phyloP scores from a whole-genome alignment of 371 early-diverging fungal species.

The Sporodiniella umbellata region DNA sequence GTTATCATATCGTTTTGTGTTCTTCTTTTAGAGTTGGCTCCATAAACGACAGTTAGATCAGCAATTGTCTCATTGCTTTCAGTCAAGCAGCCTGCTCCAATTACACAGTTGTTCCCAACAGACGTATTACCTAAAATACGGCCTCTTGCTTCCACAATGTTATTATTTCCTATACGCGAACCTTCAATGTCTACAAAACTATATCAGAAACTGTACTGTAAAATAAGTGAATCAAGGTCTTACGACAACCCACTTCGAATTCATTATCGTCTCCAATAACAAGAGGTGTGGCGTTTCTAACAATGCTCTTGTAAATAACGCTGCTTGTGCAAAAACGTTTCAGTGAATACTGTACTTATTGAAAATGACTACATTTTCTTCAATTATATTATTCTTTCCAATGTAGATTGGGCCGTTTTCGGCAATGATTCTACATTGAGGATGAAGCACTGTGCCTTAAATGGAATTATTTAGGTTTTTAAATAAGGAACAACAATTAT shows the following conservation, averaged over 20 bases:
- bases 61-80: slow-evolving; percentile 59
- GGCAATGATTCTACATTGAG: slow-evolving; percentile 70
- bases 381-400: slow-evolving; percentile 72
- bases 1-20: slow-evolving; percentile 38
- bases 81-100: slow-evolving; percentile 70
- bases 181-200: slow-evolving; percentile 65
- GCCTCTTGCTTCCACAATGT: slow-evolving; percentile 69
- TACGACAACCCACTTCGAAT: slow-evolving; percentile 76
- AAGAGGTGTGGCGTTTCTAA: slow-evolving; percentile 46
- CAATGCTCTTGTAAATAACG: no score
- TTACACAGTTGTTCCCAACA: slow-evolving; percentile 71
- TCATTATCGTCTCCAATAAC: slow-evolving; percentile 76
- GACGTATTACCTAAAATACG: slow-evolving; percentile 56
- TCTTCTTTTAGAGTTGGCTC: slow-evolving; percentile 56
- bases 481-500: not conserved
- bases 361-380: slow-evolving; percentile 71
- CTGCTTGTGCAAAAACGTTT: no score
- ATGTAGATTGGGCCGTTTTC: slow-evolving; percentile 71
- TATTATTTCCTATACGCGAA: slow-evolving; percentile 61
- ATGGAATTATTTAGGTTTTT: no score
- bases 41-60: slow-evolving; percentile 69
- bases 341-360: slow-evolving; percentile 73
- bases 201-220: not conserved
- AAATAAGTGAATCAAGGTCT: slow-evolving; percentile 6
- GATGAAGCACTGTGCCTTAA: slow-evolving; percentile 77